Conservation (phyloP, 225 moss, liverwort and hornwort genomes). For the Sphagnum contortum region DNA sequence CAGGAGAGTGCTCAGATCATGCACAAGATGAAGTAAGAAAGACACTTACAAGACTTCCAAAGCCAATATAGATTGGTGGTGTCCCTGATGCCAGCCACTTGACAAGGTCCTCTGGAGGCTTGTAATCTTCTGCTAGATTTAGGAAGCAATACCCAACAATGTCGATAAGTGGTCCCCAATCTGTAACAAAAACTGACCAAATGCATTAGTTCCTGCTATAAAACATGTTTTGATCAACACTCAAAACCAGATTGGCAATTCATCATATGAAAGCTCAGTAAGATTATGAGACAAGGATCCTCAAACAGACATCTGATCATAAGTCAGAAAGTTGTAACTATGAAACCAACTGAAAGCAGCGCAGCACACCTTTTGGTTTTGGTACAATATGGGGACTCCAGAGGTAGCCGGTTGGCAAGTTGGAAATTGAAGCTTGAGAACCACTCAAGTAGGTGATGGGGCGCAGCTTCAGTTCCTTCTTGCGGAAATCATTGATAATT, state of each 20-base stretch:
- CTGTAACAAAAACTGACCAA: conserved; percentile 27
- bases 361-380: conserved; percentile 62
- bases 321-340: too few relatives aligned
- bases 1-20: too few relatives aligned
- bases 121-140: conserved; percentile 69
- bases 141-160: conserved; percentile 91
- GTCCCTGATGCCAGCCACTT: conserved; percentile 74
- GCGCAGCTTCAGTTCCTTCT: conserved; percentile 76
- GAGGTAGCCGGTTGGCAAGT: conserved; percentile 79
- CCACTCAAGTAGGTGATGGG: conserved; percentile 83
- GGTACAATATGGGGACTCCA: conserved; percentile 99
- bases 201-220: background rate
- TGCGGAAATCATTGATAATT: conserved; percentile 91
- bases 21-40: too few relatives aligned
- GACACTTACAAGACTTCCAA: conserved; percentile 86
- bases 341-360: background rate
- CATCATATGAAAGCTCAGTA: too few relatives aligned
- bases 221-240: too few relatives aligned
- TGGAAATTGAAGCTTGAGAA: conserved; percentile 79
- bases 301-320: too few relatives aligned
- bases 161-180: conserved; percentile 90
- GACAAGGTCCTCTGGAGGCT: conserved; percentile 70
- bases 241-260: too few relatives aligned
- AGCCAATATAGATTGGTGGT: conserved; percentile 82
- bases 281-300: too few relatives aligned